These are phyloP conservation scores for Tolypocladium paradoxum DNA, from an alignment of 2,329 filamentous ascomycete species.

Conservation along the genomic window DNA sequence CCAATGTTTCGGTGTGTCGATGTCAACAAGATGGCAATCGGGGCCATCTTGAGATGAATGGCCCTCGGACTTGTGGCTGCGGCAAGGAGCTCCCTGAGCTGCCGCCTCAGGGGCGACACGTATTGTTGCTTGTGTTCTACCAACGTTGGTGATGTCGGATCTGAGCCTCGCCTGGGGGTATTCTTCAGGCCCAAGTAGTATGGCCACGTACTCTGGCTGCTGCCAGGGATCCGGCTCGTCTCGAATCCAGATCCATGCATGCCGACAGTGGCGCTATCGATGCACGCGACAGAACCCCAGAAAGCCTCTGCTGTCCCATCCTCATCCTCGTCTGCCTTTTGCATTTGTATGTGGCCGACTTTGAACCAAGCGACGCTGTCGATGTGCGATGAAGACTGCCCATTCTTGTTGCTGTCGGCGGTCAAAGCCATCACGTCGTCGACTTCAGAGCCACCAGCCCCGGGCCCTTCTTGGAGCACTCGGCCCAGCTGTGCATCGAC, in stretches of 20 bases:
- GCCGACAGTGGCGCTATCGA: constrained; percentile 77
- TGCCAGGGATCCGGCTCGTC: constrained; percentile 67
- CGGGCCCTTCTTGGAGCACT: constrained; percentile 62
- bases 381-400: constrained; percentile 20
- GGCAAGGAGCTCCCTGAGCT: constrained; percentile 73
- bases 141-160: constrained; percentile 27
- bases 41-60: constrained; percentile 76
- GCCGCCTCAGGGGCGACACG: constrained; percentile 51
- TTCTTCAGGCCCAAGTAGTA: constrained; percentile 77
- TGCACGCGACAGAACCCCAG: constrained; percentile 79
- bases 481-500: constrained; percentile 79
- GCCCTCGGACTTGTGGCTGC: constrained; percentile 83
- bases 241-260: constrained; percentile 89
- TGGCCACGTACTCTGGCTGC: constrained; percentile 69
- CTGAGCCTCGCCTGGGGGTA: constrained; percentile 37
- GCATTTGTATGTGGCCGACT: constrained; percentile 60
- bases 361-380: constrained; percentile 84
- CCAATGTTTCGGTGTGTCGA: constrained; percentile 92
- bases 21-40: constrained; percentile 75
- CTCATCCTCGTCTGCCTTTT: constrained; percentile 42
- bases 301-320: constrained; percentile 54
- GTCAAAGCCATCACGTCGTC: constrained; percentile 57
- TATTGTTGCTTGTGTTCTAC: constrained; percentile 37
- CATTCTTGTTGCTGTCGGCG: constrained; percentile 21
- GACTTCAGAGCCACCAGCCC: constrained; percentile 51